Evolutionary conservation across 2,329 filamentous ascomycete genomes (phyloP), one percentile per base, ranked within the genome.

Genomic region (Calonectria pseudoturangicola): DNA sequence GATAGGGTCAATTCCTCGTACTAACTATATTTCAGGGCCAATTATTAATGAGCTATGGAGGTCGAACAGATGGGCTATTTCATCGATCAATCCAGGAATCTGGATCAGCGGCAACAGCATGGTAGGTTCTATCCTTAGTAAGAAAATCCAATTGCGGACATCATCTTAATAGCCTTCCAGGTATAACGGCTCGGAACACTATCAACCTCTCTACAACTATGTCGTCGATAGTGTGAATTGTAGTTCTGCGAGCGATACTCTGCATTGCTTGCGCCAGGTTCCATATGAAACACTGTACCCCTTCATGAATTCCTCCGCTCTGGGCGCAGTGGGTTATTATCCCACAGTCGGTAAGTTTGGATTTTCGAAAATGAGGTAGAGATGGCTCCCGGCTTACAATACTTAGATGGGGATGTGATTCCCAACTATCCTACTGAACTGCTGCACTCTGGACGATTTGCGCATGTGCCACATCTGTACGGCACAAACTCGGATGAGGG

Each of bases 81-180:
- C 54, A 60, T 33, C 21, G 54, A 28, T 60, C 54, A 8, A 60
- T 41, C 21, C 54, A 60, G 21, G 54, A 60, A 60, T 60, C 54
- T 25, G 54, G 54, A 8, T 60, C 54, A 15, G 54, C 54, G 13
- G 5, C 54, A 10, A 60, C 54, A 25, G 54, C 54, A 15, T 60
- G 54, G 54, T 60, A 33, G 6, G 58, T 63, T 63, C 4, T 12
- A 13, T 43, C 25, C 1, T 7, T 15, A 0, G 12, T 36, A 9
- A 36, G 3, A 10, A 6, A 36, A 36, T 36, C 3, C 33, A 13
- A 36, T 13, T 36, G 10, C 12, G 33, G 7, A 12, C 33, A 36
- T 36, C 10, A 10, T 36, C 33, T 36, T 36, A 5, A 25, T 45
- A 16, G 21, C 21, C 8, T 6, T 6, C 1, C 36, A 60, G 54